phyloP scores from a whole-genome alignment of 106 monocot genomes.

The Dendrobium huoshanense region DNA sequence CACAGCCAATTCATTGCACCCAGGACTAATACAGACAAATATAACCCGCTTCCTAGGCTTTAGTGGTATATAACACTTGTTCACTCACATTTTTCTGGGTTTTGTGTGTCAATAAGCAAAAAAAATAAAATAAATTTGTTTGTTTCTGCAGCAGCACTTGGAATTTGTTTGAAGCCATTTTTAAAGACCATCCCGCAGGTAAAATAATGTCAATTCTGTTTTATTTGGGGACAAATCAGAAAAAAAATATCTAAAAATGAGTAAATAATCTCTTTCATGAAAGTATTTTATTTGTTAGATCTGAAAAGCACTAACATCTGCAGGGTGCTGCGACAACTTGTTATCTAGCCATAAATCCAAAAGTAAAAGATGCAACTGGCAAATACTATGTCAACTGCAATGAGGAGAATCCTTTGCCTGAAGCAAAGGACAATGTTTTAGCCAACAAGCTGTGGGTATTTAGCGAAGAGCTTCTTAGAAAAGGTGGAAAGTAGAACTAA shows the following conservation, averaged over 20 bases:
- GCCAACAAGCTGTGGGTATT: slow-evolving; percentile 24
- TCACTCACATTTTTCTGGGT: not conserved
- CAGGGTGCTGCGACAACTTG: slow-evolving; percentile 32
- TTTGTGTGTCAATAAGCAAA: not conserved
- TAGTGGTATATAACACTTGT: slow-evolving; percentile 18
- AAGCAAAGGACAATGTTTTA: slow-evolving; percentile 18
- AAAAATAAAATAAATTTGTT: not conserved
- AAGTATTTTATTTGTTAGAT: too few species aligned
- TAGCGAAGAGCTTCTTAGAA: slow-evolving; percentile 19
- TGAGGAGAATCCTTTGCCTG: slow-evolving; percentile 8
- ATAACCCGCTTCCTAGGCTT: slow-evolving; percentile 17
- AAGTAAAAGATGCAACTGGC: slow-evolving; percentile 19
- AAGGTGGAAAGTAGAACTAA: slow-evolving; percentile 2
- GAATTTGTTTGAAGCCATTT: slow-evolving; percentile 31
- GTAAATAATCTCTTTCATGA: too few species aligned
- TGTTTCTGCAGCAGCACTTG: slow-evolving; percentile 9
- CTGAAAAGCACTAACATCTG: not conserved
- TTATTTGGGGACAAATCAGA: not conserved
- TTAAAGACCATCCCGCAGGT: slow-evolving; percentile 46
- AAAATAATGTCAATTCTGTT: slow-evolving; percentile 3
- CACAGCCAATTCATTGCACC: slow-evolving; percentile 78
- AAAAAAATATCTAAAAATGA: not conserved
- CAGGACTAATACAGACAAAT: slow-evolving; percentile 62
- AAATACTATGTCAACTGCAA: slow-evolving; percentile 38
- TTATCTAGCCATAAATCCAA: slow-evolving; percentile 28